Evolutionary conservation across 352 stramenopile genomes (phyloP).

Genomic region (Phytophthora pluvialis): DNA sequence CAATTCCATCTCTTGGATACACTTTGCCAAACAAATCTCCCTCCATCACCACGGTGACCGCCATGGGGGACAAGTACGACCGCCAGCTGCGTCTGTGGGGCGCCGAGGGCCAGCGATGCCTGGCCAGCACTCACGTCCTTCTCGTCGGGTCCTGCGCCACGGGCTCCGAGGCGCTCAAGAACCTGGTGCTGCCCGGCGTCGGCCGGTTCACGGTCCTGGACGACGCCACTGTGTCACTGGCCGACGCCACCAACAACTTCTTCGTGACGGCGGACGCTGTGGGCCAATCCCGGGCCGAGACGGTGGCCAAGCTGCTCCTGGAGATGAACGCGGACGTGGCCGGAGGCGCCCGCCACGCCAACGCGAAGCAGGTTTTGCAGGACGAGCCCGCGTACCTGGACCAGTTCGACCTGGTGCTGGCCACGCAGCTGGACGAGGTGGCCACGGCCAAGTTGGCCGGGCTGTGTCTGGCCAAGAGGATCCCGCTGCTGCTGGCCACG

Average conservation of each 20-base stretch:
- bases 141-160: conserved; percentile 92
- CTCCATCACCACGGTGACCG: neutral
- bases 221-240: conserved; percentile 72
- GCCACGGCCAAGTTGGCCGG: conserved; percentile 63
- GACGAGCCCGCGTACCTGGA: conserved; percentile 64
- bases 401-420: conserved; percentile 88
- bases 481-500: conserved; percentile 86
- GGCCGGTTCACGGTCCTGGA: conserved; percentile 95
- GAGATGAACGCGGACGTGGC: conserved; percentile 97
- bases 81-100: conserved; percentile 98
- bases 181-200: conserved; percentile 93
- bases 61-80: conserved; percentile 96
- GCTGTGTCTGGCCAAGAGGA: conserved; percentile 64
- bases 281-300: conserved; percentile 78
- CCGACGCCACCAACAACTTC: conserved; percentile 94
- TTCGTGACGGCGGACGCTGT: conserved; percentile 81
- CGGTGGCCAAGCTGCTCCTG: conserved; percentile 82
- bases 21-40: conserved; percentile 1
- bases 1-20: neutral
- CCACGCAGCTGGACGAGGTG: conserved; percentile 79
- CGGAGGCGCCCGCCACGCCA: conserved; percentile 58
- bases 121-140: conserved; percentile 91
- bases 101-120: conserved; percentile 90
- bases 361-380: conserved; percentile 55
- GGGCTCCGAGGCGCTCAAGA: conserved; percentile 98